Conservation (phyloP, 306 rosid genomes). For the Mucuna pruriens region DNA sequence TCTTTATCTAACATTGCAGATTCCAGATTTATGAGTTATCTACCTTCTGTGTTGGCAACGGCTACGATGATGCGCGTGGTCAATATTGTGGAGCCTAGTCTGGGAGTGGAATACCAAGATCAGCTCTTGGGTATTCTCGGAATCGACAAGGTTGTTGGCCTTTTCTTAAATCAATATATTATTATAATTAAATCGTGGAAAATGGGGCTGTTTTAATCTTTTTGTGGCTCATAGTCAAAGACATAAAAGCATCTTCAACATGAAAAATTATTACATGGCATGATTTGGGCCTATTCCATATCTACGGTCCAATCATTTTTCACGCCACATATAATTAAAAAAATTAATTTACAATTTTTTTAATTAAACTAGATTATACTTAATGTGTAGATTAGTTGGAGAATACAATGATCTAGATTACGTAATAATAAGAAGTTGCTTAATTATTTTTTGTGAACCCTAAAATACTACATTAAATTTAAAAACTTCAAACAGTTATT, state of each 20-base stretch:
- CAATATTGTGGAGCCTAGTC: slow-evolving; percentile 59
- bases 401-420: no score
- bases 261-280: no score
- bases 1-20: slow-evolving; percentile 49
- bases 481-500: no score
- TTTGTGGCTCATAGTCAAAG: neutral
- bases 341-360: no score
- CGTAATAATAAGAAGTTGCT: no score
- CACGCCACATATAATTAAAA: no score
- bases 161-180: slow-evolving; percentile 8
- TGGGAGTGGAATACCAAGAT: slow-evolving; percentile 58
- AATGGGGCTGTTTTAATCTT: neutral
- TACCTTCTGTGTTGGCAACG: slow-evolving; percentile 73
- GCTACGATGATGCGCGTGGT: slow-evolving; percentile 82
- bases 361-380: no score
- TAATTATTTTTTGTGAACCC: no score
- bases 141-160: slow-evolving; percentile 66
- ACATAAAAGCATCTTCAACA: neutral
- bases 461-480: no score
- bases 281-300: no score
- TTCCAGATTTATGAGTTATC: slow-evolving; percentile 61
- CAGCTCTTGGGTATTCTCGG: slow-evolving; percentile 72
- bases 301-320: no score
- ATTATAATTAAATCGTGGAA: neutral
- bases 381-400: no score